Percentiles rank a stretch among this genome's conserved stretches.
phyloP scores from a whole-genome alignment of 768 basidiomycete genomes.

The Leccinum olivaceopallidum region DNA sequence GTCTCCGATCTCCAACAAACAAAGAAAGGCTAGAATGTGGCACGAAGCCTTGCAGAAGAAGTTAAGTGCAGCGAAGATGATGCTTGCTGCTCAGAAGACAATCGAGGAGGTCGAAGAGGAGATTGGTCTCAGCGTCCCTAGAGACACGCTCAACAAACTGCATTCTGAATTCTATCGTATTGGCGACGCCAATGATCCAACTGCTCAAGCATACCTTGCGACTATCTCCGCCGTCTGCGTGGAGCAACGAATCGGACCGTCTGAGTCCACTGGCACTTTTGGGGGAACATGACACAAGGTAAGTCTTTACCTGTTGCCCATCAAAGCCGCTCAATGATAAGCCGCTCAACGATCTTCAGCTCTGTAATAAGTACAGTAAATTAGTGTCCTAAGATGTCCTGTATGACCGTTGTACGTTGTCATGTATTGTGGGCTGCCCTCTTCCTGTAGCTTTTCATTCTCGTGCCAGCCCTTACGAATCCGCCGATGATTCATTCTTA shows the following conservation, averaged over 20 bases:
- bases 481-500: no score
- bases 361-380: not conserved
- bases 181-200: not conserved
- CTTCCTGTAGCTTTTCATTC: not conserved
- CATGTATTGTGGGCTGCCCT: not conserved
- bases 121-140: not conserved
- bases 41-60: not conserved
- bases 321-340: not conserved
- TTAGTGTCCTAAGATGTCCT: not conserved
- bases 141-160: not conserved
- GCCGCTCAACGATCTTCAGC: not conserved
- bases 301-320: not conserved
- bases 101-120: not conserved
- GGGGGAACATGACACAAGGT: not conserved
- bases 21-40: slow-evolving; percentile 1
- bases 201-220: not conserved
- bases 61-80: not conserved
- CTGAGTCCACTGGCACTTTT: not conserved
- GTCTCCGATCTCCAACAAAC: not conserved
- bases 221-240: not conserved
- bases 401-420: not conserved
- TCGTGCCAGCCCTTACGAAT: not conserved
- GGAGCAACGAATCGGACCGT: not conserved
- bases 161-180: slow-evolving; percentile 1
- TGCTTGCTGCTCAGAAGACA: not conserved